Base-by-base conservation (phyloP, 306 rosid species). In the Luffa aegyptiaca region DNA sequence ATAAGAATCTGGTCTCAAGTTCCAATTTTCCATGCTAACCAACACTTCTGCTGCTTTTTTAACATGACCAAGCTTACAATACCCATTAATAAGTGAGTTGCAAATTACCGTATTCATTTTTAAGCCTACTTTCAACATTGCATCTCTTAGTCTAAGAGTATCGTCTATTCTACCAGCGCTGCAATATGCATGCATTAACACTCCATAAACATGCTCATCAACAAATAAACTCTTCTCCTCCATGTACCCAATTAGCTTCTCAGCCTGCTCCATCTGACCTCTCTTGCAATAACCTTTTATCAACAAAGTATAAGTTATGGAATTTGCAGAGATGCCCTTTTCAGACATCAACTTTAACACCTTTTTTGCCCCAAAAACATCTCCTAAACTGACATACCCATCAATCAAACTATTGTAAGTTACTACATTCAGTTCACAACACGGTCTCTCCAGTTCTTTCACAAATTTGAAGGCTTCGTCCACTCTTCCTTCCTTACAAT, bases 61-160 rank as follows among this genome's bases (percentile, higher is more conserved):
- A 66, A 89, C 82, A 82, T 62, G 88, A 79, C 88, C 85, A 1
- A 83, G 83, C 82, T 90, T 92, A 71, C 97, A 92, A 70, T 87
- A 92, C 76, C 97, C 98, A 14, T 83, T 85, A 80, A 91, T 88
- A 87, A 92, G 82, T 8, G 93, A 88, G 84, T 94, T 94, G 84
- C 90, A 92, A 53, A 92, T 78, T 80, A 94, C 83, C 75, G 68
- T 63, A 86, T 90, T 92, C 86, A 91, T 78, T 73, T 86, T 91
- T 63, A 91, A 79, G 36, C 95, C 97, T 10, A 20, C 81, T 80
- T 80, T 84, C 76, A 84, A 55, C 92, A 92, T 88, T 87, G 86
- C 90, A 84, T 91, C 91, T 64, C 39, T 86, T 79, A 88, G 74
- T 91, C 97, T 88, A 83, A 85, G 84, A 35, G 97, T 97, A 51